Base-by-base conservation (phyloP, 768 basidiomycete species). In the Aureoboletus auriporus region DNA sequence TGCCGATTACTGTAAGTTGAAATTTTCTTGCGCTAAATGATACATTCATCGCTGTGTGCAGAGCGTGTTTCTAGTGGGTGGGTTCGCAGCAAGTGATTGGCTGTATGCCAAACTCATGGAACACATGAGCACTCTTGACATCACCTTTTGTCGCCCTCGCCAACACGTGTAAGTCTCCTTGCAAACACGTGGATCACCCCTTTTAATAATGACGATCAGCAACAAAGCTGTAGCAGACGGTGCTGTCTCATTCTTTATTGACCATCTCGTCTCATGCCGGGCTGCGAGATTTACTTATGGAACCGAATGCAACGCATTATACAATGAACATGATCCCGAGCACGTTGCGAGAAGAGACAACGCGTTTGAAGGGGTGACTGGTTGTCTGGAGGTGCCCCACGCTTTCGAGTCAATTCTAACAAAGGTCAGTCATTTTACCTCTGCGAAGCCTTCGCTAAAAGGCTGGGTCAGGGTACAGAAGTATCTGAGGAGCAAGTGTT, bases 201-300 rank as follows among this genome's bases (percentile, higher is more conserved):
- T 42, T 6, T 39, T 33, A 14, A 33, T 14, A 14, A 33, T 33
- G 33, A 33, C 33, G 31, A 33, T 33, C 13, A 74, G 73, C 3
- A 67, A 65, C 46, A 78, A 69, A 63, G 79, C 76, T 0, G 76
- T 80, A 11, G 76, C 79, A 1, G 75, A 79, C 51, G 78, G 79
- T 0, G 75, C 70, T 1, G 54, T 69, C 3, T 65, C 60, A 10
- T 71, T 55, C 50, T 66, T 64, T 34, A 43, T 80, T 2, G 74
- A 33, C 31, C 31, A 33, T 33, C 31, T 33, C 31, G 31, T 33
- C 13, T 33, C 31, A 13, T 33, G 10, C 10, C 31, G 31, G 13
- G 13, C 31, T 33, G 31, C 31, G 31, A 33, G 31, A 33, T 33
- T 33, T 13, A 33, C 31, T 8, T 33, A 33, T 9, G 73, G 73